Percentiles rank a stretch among this genome's conserved stretches.
These are phyloP conservation scores for Stagonosporopsis tanaceti DNA, from an alignment of 2,329 filamentous ascomycete genomes.

Conservation along the genomic window DNA sequence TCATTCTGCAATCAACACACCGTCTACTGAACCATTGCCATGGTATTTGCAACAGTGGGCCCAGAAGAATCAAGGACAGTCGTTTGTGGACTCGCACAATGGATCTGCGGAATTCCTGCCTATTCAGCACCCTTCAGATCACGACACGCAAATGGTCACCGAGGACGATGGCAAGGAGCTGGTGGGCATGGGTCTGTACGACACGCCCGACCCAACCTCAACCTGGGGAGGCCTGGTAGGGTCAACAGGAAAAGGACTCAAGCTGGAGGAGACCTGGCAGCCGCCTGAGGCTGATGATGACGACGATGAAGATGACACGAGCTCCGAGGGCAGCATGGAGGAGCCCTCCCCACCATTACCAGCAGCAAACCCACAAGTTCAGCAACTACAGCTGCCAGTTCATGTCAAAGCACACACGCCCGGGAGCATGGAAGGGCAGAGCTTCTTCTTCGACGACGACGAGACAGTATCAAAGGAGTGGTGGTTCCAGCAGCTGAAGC, in stretches of 20 bases:
- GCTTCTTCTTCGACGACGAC: constrained; percentile 52
- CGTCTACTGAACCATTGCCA: constrained; percentile 41
- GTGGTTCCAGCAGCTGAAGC: constrained; percentile 52
- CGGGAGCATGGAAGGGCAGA: constrained; percentile 50
- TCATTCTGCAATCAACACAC: constrained; percentile 43
- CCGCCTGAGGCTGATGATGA: constrained; percentile 64
- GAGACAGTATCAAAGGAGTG: constrained; percentile 50
- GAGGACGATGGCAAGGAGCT: constrained; percentile 73
- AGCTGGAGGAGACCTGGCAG: constrained; percentile 82
- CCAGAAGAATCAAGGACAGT: constrained; percentile 43
- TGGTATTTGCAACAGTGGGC: constrained; percentile 51
- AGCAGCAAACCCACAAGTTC: constrained; percentile 25
- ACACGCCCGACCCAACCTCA: constrained; percentile 69
- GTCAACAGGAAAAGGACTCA: constrained; percentile 74
- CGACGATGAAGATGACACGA: constrained; percentile 55
- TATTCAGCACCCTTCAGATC: constrained; percentile 57
- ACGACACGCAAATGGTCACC: constrained; percentile 62
- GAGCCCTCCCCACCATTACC: constrained; percentile 45
- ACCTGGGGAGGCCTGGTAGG: constrained; percentile 59
- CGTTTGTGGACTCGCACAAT: constrained; percentile 25
- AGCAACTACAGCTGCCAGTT: constrained; percentile 35
- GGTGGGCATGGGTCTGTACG: constrained; percentile 84
- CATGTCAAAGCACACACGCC: constrained; percentile 39
- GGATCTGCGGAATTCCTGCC: constrained; percentile 58
- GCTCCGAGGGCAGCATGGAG: constrained; percentile 54